Evolutionary conservation across 1,139 yeast species (phyloP), one percentile per base, ranked within the genome.

Genomic region (Nadsonia starkeyi-henricii): DNA sequence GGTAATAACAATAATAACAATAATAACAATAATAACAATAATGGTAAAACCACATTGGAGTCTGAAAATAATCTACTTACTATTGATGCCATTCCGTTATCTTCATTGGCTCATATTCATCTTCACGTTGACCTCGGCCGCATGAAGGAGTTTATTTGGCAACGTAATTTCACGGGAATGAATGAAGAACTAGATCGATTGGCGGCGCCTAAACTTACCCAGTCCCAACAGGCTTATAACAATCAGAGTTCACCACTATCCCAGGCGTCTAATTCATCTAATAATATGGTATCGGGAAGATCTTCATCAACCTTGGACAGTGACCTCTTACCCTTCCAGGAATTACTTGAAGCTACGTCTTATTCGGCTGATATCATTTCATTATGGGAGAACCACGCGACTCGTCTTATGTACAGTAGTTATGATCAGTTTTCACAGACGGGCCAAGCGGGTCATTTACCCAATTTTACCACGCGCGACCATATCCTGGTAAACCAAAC

Each of bases 51-150:
- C 4, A n/a, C 17, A 4, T 4, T 7, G 15, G 57, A 58, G 48
- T 60, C 64, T 18, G 60, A 60, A 48, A 59, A 58, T 47, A 70
- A 70, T 1, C 68, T 69, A 1, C 54, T 67, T 20, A 66, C 67
- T 67, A 60, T 66, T 37, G 71, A 67, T 49, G 64, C 69, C 12
- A 67, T 67, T 26, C 70, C 70, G 3, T 53, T 67, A 47, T 62
- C 65, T 4, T 64, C 69, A 2, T 55, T 67, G 44, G 69, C 69
- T 1, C 67, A 67, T 48, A 63, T 65, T n/a, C 57, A 69, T 13
- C 55, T 62, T 1, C 58, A 58, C 45, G 54, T 67, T 17, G 67
- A 65, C 42, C 48, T 66, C 43, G 53, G 62, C 19, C 56, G 58
- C 21, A 64, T 60, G 44, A 63, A 65, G 50, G 64, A 59, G 45